phyloP scores from a whole-genome alignment of 108 stramenopile genomes.

The Fragilaria radians region DNA sequence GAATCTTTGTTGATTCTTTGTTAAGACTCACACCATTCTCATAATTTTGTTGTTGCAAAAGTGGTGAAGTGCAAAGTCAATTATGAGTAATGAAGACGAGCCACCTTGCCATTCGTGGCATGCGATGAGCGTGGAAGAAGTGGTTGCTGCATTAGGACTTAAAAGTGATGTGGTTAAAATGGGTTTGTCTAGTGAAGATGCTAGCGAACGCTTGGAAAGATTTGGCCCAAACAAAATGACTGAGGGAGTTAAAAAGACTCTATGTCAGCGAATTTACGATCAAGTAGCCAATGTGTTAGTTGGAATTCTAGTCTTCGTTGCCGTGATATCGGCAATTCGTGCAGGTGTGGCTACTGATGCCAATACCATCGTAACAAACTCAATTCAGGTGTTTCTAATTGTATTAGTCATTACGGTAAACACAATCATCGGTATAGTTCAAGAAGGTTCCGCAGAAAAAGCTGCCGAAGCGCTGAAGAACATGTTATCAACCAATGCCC shows the following conservation, averaged over 20 bases:
- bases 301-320: conserved; percentile 64
- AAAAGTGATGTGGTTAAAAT: conserved; percentile 25
- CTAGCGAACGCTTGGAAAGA: conserved; percentile 39
- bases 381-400: conserved; percentile 65
- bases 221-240: conserved; percentile 75
- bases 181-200: conserved; percentile 54
- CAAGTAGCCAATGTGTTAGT: conserved; percentile 79
- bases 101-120: conserved; percentile 40
- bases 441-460: conserved; percentile 77
- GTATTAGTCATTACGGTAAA: conserved; percentile 59
- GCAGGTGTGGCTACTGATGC: conserved; percentile 28
- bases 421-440: conserved; percentile 70
- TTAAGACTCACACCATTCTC: no score
- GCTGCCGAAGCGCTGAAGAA: conserved; percentile 71
- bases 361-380: conserved; percentile 39
- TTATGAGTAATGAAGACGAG: no score
- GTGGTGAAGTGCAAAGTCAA: no score
- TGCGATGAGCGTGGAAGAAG: conserved; percentile 44
- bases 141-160: conserved; percentile 27
- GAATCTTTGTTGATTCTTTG: no score
- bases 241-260: conserved; percentile 57
- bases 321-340: conserved; percentile 53
- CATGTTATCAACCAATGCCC: conserved; percentile 73
- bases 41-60: no score
- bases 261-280: conserved; percentile 68